Base-by-base conservation (phyloP, 1,139 yeast species). In the Kluyveromyces sp. region DNA sequence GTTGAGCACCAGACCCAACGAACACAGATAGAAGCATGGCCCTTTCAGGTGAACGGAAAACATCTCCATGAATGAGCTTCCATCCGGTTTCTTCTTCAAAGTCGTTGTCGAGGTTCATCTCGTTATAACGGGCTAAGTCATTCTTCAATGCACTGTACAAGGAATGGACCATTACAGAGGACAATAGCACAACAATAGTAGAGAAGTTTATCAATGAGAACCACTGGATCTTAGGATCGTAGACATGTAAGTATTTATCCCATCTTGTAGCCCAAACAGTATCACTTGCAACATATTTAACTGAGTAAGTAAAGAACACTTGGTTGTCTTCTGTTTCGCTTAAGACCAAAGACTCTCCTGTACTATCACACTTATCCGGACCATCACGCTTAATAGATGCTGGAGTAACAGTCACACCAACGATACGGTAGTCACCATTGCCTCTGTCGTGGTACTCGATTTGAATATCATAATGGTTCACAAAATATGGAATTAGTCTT, bases 201-300 rank as follows among this genome's bases (percentile, higher is more conserved):
- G 95, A 81, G 54, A 94, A 88, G 68, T 89, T 88, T 57, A 88
- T 70, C 56, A 92, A 77, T 2, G 96, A 87, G 62, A 88, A 85
- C 98, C 97, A 90, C 69, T 92, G 97, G 57, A 92, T 84, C 64
- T 84, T 83, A 47, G 97, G 95, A 63, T 88, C 95, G 63, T 82
- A 84, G 34, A 85, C 94, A 60, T 88, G 95, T 60, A 92, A 75
- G 64, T 92, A 92, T 66, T 88, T 87, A 66, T 92, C 98, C 99
- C 99, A 92, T 70, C 99, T 81, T 1, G 97, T 92, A 32, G 97
- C 97, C 98, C 97, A 92, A 7, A 83, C 80, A 10, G 94, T 86
- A 10, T 70, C 71, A 15, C 95, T 83, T 48, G 76, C 75, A 31
- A 69, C 65, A 74, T 92, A 92, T 34, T 65, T 67, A 32, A 83